Evolutionary conservation across 2,329 filamentous ascomycete genomes (phyloP).

Genomic region (Phialophora verrucosa): DNA sequence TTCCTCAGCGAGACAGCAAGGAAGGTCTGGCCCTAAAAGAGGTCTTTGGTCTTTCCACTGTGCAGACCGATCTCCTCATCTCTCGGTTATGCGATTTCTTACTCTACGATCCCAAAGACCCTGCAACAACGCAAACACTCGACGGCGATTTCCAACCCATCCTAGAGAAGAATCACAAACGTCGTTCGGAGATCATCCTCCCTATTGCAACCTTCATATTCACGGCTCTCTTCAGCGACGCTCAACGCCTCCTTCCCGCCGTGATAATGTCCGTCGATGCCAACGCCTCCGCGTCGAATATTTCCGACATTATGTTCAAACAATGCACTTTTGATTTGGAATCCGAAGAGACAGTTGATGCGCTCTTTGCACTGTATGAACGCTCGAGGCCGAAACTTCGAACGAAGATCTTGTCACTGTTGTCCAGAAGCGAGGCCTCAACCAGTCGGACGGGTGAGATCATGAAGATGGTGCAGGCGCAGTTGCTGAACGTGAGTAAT

Average conservation of each 20-base stretch:
- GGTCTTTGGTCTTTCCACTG: conserved; percentile 69
- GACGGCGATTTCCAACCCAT: conserved; percentile 49
- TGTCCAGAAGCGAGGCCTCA: conserved; percentile 77
- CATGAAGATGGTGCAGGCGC: conserved; percentile 69
- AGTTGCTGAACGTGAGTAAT: conserved; percentile 58
- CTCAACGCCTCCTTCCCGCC: conserved; percentile 81
- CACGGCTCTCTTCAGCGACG: conserved; percentile 82
- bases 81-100: conserved; percentile 78
- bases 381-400: conserved; percentile 73
- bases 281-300: conserved; percentile 78
- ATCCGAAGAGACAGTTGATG: conserved; percentile 64
- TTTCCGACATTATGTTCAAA: conserved; percentile 90
- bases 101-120: conserved; percentile 62
- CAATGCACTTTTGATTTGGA: conserved; percentile 73
- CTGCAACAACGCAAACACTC: conserved; percentile 16
- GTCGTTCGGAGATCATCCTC: conserved; percentile 40
- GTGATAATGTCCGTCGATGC: conserved; percentile 81
- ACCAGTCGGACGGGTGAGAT: conserved; percentile 73
- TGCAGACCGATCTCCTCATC: conserved; percentile 76
- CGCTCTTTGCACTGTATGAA: conserved; percentile 75
- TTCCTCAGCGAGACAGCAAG: conserved; percentile 77
- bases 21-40: conserved; percentile 74
- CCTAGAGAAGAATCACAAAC: conserved; percentile 34
- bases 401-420: conserved; percentile 74
- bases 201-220: conserved; percentile 72